Evolutionary conservation across 2,329 filamentous ascomycete species (phyloP), one percentile per base, ranked within the genome.

Genomic region (Exophiala mesophila): DNA sequence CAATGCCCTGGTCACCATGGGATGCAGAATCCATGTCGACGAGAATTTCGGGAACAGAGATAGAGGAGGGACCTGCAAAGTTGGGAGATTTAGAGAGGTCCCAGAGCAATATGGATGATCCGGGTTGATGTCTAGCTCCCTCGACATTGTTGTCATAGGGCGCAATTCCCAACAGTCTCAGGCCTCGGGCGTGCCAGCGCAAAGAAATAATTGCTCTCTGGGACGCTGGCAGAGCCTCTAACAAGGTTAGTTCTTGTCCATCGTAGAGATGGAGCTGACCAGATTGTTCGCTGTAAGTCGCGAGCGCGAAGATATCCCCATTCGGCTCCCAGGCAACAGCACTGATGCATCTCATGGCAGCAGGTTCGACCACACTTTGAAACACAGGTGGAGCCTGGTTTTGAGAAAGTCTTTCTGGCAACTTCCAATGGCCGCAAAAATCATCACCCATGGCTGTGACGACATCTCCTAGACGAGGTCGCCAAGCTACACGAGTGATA

Each of bases 351-450:
- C 60, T 52, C 16, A 29, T 44, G 19, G 49, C 39, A 10, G 39
- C 31, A 9, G 43, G 29, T 30, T 49, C 42, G 9, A 49, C 18
- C 29, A 50, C 44, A 23, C 50, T 40, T 24, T 52, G 46, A 24
- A 50, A 49, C 26, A 26, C 34, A 39, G 42, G 28, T 35, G 31
- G 23, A 20, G 23, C 18, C 16, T 38, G 24, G 28, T 46, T 10
- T 21, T 41, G 16, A n/a, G 43, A n/a, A 21, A 23, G 17, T 9
- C 21, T 30, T 13, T 41, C 32, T 12, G 20, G 33, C 13, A 70
- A 45, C 43, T 64, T 68, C 67, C 68, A 73, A 28, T 72, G 44
- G 16, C 61, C 65, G 54, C 68, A 71, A 53, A 67, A 67, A 34
- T 60, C 56, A 35, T 71, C 66, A 16, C 70, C 67, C 28, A 63